Percentiles rank a stretch among this genome's conserved stretches.
These are phyloP conservation scores for Kodamaea nitidulidarum DNA, from an alignment of 805 yeast genomes.

Conservation along the genomic window DNA sequence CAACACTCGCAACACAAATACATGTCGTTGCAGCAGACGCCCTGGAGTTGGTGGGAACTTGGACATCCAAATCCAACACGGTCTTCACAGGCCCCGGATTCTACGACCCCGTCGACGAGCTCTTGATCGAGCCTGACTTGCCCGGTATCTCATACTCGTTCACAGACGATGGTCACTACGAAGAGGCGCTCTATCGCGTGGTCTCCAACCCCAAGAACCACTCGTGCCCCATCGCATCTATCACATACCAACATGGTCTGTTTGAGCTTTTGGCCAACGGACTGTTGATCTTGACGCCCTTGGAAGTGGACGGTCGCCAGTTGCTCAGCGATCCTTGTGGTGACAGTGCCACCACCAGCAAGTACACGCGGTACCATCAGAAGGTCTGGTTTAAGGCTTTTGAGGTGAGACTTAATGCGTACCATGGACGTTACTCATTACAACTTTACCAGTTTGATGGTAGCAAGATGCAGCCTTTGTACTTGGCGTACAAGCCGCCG, in stretches of 20 bases:
- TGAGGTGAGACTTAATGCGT: constrained; percentile 61
- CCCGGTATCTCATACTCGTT: constrained; percentile 94
- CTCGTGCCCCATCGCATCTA: constrained; percentile 75
- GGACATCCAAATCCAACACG: constrained; percentile 90
- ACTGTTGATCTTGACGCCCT: constrained; percentile 63
- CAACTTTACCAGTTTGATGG: constrained; percentile 78
- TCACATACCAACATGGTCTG: constrained; percentile 87
- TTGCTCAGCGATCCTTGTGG: constrained; percentile 82
- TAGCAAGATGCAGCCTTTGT: constrained; percentile 76
- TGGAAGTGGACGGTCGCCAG: constrained; percentile 89
- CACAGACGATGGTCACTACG: constrained; percentile 87
- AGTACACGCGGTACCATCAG: constrained; percentile 72
- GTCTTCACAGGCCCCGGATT: constrained; percentile 97
- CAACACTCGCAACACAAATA: background rate
- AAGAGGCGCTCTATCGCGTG: constrained; percentile 83
- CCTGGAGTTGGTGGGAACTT: constrained; percentile 72
- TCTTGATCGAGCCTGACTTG: constrained; percentile 88
- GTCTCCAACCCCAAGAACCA: constrained; percentile 68
- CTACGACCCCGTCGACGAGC: constrained; percentile 93
- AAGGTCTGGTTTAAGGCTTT: constrained; percentile 55
- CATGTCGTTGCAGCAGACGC: constrained; percentile 24
- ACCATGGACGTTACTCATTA: constrained; percentile 79
- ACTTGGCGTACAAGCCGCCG: constrained; percentile 90
- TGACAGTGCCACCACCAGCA: constrained; percentile 28
- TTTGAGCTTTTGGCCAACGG: constrained; percentile 65